Conservation (phyloP, 192 early-diverging fungal species). For the Podila horticola region DNA sequence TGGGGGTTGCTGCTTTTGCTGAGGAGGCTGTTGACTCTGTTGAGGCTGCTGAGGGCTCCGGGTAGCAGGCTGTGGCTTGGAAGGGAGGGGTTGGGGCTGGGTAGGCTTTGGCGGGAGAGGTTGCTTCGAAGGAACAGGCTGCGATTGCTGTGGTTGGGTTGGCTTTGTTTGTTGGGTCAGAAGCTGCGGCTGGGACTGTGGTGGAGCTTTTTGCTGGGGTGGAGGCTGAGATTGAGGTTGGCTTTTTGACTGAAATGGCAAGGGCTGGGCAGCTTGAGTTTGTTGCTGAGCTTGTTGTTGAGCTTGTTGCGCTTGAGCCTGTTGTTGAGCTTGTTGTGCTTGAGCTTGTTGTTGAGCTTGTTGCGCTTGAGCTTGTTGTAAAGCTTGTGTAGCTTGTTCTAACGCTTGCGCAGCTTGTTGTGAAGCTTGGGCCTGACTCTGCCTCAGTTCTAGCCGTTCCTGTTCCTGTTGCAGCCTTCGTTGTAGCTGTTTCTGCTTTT, state of each 20-base stretch:
- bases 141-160: too few species aligned
- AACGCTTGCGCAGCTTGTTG: not conserved
- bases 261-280: not conserved
- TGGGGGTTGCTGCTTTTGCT: not conserved
- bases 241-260: too few species aligned
- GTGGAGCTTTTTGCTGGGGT: too few species aligned
- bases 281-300: not conserved
- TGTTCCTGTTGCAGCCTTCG: not conserved
- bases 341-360: not conserved
- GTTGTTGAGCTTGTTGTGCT: not conserved
- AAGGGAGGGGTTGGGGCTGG: too few species aligned
- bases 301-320: not conserved
- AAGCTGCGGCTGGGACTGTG: too few species aligned
- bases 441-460: not conserved
- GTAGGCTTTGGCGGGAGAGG: too few species aligned
- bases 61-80: not conserved
- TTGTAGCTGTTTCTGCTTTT: not conserved
- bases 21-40: slow-evolving; percentile 1
- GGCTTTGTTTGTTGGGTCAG: too few species aligned
- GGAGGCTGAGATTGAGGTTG: too few species aligned
- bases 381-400: not conserved
- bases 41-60: not conserved
- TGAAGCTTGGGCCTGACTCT: not conserved
- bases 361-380: not conserved
- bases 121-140: too few species aligned